phyloP scores from a whole-genome alignment of 768 basidiomycete genomes.

The Boletus vinaceobasis region DNA sequence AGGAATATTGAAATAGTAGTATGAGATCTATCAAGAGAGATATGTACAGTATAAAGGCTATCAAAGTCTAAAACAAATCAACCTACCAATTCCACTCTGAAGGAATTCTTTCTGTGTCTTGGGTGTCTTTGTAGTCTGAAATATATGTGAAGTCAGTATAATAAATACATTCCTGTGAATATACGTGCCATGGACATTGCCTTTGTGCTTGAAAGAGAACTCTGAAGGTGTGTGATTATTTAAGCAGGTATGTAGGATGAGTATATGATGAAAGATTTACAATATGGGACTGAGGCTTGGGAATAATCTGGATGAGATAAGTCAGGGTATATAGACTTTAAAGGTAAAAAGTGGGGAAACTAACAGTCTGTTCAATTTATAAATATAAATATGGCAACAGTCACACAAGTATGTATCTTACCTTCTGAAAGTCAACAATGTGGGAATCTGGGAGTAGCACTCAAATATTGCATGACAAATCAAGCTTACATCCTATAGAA shows the following conservation, averaged over 20 bases:
- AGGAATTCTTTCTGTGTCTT: not conserved
- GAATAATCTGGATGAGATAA: not conserved
- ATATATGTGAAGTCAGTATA: not conserved
- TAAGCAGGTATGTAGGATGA: not conserved
- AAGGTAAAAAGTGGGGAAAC: too few species aligned
- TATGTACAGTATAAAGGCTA: not conserved
- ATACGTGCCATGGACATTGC: not conserved
- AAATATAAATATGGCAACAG: too few species aligned
- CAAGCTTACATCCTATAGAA: too few species aligned
- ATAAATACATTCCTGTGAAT: not conserved
- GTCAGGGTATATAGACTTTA: too few species aligned
- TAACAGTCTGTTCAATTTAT: too few species aligned
- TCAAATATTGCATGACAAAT: too few species aligned
- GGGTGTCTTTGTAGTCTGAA: not conserved
- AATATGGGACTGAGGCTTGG: not conserved
- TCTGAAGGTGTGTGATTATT: not conserved
- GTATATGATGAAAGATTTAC: not conserved
- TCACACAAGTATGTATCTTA: too few species aligned
- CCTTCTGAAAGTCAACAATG: too few species aligned
- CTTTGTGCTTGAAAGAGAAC: fast-evolving
- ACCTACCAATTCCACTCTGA: not conserved
- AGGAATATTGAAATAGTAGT: not conserved
- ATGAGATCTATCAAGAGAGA: not conserved
- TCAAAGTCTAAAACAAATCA: not conserved
- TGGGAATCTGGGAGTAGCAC: too few species aligned